Evolutionary conservation across 306 rosid species (phyloP).

Genomic region (Prunus dulcis): DNA sequence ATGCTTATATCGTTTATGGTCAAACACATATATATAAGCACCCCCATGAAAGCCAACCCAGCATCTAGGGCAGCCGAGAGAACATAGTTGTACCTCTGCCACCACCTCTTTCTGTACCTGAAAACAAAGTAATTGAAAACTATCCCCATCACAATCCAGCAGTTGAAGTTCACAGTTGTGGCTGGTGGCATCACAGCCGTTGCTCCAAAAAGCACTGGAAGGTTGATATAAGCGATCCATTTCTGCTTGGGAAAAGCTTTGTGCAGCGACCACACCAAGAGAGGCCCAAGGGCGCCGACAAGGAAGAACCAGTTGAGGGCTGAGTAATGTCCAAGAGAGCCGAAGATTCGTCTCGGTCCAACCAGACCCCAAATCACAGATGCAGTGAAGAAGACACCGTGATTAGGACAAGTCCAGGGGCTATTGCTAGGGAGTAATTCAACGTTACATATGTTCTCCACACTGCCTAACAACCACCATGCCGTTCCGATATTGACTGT

Average conservation of each 20-base stretch:
- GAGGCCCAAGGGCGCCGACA: constrained; percentile 26
- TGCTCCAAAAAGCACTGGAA: constrained; percentile 34
- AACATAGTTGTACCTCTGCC: constrained; percentile 41
- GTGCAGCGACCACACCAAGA: constrained; percentile 21
- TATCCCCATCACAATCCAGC: constrained; percentile 29
- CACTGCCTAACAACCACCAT: constrained; percentile 31
- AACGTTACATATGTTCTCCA: constrained; percentile 25
- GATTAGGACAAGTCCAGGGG: constrained; percentile 38
- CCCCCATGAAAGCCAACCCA: constrained; percentile 50
- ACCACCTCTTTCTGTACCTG: constrained; percentile 31
- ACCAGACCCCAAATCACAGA: constrained; percentile 40
- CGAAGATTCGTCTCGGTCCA: constrained; percentile 34
- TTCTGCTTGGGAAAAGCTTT: constrained; percentile 19
- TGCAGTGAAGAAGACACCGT: constrained; percentile 32
- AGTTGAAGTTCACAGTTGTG: constrained; percentile 31
- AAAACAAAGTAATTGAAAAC: constrained; percentile 34
- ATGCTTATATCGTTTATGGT: constrained; percentile 18
- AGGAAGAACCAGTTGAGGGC: constrained; percentile 40
- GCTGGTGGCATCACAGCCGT: constrained; percentile 38
- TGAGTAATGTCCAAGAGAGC: constrained; percentile 24
- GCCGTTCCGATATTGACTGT: constrained; percentile 33
- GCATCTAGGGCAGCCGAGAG: constrained; percentile 42
- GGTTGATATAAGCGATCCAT: constrained; percentile 31
- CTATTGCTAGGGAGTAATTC: constrained; percentile 26
- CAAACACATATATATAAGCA: constrained; percentile 38